phyloP scores from a whole-genome alignment of 495 filamentous ascomycete genomes.

The Parathielavia hyrcaniae region DNA sequence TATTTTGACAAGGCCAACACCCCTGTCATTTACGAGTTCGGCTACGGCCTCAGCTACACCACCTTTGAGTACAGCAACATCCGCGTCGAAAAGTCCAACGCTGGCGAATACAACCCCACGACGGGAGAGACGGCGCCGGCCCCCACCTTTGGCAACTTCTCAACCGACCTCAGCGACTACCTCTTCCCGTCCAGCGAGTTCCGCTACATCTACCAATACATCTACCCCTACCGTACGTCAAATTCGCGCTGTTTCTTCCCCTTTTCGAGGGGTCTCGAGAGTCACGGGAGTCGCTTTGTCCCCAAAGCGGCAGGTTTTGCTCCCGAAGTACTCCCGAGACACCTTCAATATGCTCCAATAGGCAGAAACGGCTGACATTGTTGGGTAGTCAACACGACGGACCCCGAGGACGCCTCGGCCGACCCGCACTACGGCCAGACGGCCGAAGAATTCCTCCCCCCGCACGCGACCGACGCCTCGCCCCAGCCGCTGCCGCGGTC shows the following conservation, averaged over 20 bases:
- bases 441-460: constrained; percentile 59
- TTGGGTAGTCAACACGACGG: constrained; percentile 77
- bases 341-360: too few relatives aligned
- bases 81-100: constrained; percentile 48
- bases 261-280: too few relatives aligned
- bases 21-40: constrained; percentile 83
- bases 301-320: too few relatives aligned
- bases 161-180: constrained; percentile 60
- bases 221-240: constrained; percentile 94
- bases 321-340: too few relatives aligned
- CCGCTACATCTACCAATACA: constrained; percentile 50
- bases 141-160: constrained; percentile 61
- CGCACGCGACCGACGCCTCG: constrained; percentile 55
- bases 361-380: too few relatives aligned
- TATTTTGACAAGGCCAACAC: constrained; percentile 70
- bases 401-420: constrained; percentile 50
- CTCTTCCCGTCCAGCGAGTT: constrained; percentile 63
- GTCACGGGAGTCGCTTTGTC: too few relatives aligned
- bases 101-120: constrained; percentile 55
- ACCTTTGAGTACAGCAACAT: constrained; percentile 76
- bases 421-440: constrained; percentile 64
- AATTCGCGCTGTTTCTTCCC: too few relatives aligned
- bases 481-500: constrained; percentile 59
- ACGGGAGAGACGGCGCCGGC: constrained; percentile 61
- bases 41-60: constrained; percentile 84